Evolutionary conservation across 2,329 filamentous ascomycete species (phyloP).

Genomic region (Neurospora sp.): DNA sequence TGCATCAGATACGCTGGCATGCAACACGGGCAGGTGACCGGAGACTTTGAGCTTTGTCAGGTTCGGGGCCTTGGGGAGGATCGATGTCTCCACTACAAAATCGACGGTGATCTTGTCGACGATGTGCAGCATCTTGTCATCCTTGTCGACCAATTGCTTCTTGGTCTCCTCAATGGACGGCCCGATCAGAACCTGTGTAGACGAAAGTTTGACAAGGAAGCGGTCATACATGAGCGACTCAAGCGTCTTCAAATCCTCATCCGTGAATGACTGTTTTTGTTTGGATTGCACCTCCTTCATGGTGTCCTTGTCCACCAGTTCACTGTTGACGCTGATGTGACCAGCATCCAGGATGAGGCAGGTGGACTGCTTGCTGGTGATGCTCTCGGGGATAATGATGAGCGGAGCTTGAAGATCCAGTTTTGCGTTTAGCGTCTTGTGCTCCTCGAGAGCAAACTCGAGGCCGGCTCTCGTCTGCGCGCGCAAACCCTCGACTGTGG

Average conservation of each 20-base stretch:
- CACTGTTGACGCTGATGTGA: slow-evolving; percentile 88
- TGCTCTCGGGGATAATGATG: slow-evolving; percentile 91
- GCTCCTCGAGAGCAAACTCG: slow-evolving; percentile 92
- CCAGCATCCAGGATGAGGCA: slow-evolving; percentile 94
- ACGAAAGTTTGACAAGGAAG: slow-evolving; percentile 84
- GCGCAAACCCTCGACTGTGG: slow-evolving; percentile 86
- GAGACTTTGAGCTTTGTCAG: slow-evolving; percentile 86
- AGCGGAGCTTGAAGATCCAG: slow-evolving; percentile 91
- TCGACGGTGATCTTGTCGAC: slow-evolving; percentile 97
- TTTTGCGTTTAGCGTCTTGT: slow-evolving; percentile 96
- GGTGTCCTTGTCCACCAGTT: slow-evolving; percentile 85
- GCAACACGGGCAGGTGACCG: slow-evolving; percentile 82
- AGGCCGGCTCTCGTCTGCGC: slow-evolving; percentile 93
- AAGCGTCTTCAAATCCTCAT: slow-evolving; percentile 78
- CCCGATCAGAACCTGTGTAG: slow-evolving; percentile 90
- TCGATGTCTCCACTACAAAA: slow-evolving; percentile 91
- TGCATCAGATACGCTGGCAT: slow-evolving; percentile 82
- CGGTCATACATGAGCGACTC: slow-evolving; percentile 97
- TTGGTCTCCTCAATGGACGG: slow-evolving; percentile 88
- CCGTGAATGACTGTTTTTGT: slow-evolving; percentile 75
- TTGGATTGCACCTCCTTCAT: slow-evolving; percentile 85
- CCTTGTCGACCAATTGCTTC: slow-evolving; percentile 60
- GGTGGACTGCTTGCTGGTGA: slow-evolving; percentile 67
- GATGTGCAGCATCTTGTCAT: slow-evolving; percentile 67
- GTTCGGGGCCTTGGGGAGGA: slow-evolving; percentile 90